Evolutionary conservation across 1,284 basidiomycete species (phyloP), one percentile per base, ranked within the genome.

Genomic region (Rhodofomes roseus): DNA sequence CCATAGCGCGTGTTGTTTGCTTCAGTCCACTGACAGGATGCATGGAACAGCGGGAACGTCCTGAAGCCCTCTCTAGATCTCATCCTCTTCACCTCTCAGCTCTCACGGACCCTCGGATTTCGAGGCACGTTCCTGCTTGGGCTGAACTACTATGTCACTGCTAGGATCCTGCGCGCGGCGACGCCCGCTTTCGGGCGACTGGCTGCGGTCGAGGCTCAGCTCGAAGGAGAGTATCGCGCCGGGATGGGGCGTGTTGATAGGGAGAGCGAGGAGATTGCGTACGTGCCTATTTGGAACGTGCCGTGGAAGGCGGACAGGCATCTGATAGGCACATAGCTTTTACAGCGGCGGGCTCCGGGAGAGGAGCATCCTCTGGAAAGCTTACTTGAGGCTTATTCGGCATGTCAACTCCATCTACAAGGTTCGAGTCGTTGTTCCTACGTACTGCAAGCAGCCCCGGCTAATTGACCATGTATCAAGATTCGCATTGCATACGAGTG

Each of bases 331-430:
- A n/a, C n/a, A n/a, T n/a, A 68, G 91, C 0, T 98, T 99, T 71
- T 99, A 99, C 74, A 89, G 95, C 62, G 96, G 96, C 0, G 95
- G 95, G 0, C 74, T 80, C 2, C 82, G 92, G 40, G 96, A 99
- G 73, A 86, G 86, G 60, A 86, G 89, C 62, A 96, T 98, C 56
- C 77, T 98, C 31, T 87, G 86, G 61, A 77, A 81, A 16, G 90
- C 94, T 0, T 98, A 96, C 71, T 73, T 90, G 63, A 81, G 85
- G 50, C 76, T 98, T 16, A 91, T 96, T 63, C 87, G 86, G 66
- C 96, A 99, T 66, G 85, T 97, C 61, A 95, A 96, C 70, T 89
- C 87, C 0, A 95, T 98, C 60, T 95, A 95, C 80, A 95, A 94
- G 82, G 90, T 89, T 50, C 44, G 75, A n/a, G n/a, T 11, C 39